Base-by-base conservation (phyloP, 108 stramenopile genomes). In the Pseudonitzschia pungens region DNA sequence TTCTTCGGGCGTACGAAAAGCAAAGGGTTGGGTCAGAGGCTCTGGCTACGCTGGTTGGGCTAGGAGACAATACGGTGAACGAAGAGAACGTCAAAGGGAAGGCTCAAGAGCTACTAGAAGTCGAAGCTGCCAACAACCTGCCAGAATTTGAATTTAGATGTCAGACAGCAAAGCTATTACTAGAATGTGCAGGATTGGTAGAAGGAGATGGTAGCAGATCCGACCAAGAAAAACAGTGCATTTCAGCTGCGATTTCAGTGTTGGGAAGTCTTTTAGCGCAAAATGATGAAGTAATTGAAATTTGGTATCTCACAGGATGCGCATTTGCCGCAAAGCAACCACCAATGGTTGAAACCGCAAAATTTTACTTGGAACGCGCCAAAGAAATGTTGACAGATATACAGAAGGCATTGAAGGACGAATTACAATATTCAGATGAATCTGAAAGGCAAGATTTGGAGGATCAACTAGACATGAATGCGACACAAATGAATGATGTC, bases 261-360 rank as follows among this genome's bases (percentile, higher is more conserved):
- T 58, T 95, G 45, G 92, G 92, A 21, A 93, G 92, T 77, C 76
- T 95, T 11, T 54, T 95, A 74, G 89, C 91, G 27, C 91, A 95
- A 79, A 88, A 95, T 69, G 94, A 95, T 68, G 92, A 92, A 67
- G 91, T 95, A 4, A 75, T 92, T n/a, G 94, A 95, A 71, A 84
- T 89, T 66, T 95, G 90, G 87, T 92, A 80, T 57, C 73, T 95
- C 28, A 72, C 88, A 7, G 94, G 94, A 16, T 92, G 92, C 73
- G 94, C 94, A 1, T 95, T 92, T 73, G 71, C 71, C 51, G 72
- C 80, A 10, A 77, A 76, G 48, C 54, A 73, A 24, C 84, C 86
- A 31, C 70, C 83, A 5, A 70, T 86, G 62, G 51, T 48, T 11
- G 91, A 92, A 16, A 44, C 81, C 16, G 90, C 92, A 32, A 48